Percentiles rank a stretch among this genome's conserved stretches.
Evolutionary conservation across 75 land plant species (phyloP).

Genomic region (Cryptomeria japonica): DNA sequence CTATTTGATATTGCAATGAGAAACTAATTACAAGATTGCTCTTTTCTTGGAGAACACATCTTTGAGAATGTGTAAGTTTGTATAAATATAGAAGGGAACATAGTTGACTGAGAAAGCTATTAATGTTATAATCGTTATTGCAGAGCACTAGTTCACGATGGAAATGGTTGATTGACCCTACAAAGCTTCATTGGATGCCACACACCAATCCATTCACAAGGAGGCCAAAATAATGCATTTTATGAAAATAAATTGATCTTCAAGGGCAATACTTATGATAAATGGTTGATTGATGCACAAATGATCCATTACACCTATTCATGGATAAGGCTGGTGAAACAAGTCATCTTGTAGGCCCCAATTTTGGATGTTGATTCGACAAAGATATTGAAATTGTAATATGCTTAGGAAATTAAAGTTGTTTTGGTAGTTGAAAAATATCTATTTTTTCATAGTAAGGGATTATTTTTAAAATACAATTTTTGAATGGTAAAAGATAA

Average conservation of each 20-base stretch:
- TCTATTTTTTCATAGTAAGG: too few species aligned
- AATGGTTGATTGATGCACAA: background rate
- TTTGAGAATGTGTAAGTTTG: background rate
- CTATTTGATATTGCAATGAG: too few species aligned
- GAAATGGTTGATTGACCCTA: slow-evolving; percentile 40
- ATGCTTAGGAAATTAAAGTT: background rate
- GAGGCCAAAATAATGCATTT: slow-evolving; percentile 9
- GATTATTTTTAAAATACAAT: too few species aligned
- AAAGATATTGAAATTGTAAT: background rate
- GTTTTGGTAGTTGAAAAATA: background rate
- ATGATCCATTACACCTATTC: too few species aligned
- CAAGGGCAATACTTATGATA: background rate
- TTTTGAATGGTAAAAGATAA: too few species aligned
- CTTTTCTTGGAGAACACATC: background rate
- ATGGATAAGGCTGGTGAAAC: too few species aligned
- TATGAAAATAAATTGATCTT: background rate
- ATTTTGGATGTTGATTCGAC: background rate
- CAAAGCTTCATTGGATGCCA: slow-evolving; percentile 47
- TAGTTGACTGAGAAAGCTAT: background rate
- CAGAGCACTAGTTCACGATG: slow-evolving; percentile 35
- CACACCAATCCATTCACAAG: slow-evolving; percentile 17
- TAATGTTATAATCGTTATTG: background rate
- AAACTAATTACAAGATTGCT: too few species aligned
- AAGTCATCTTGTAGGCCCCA: background rate
- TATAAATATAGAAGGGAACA: background rate